These are phyloP conservation scores for Mucor plumbeus DNA, from an alignment of 371 early-diverging fungal species.

Conservation along the genomic window DNA sequence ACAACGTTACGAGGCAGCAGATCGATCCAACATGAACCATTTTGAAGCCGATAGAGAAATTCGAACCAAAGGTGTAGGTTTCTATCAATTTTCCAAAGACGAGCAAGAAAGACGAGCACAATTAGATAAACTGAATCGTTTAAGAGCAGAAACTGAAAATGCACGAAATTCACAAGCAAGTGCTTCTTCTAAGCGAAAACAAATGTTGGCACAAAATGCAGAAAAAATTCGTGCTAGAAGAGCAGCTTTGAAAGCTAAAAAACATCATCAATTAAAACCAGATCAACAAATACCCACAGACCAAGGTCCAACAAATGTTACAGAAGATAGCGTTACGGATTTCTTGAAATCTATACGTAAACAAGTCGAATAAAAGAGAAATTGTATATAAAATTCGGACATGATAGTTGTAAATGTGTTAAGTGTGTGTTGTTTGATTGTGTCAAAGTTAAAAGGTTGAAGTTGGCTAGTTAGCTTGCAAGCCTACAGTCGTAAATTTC, in stretches of 20 bases:
- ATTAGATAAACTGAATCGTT: conserved; percentile 62
- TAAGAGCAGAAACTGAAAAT: conserved; percentile 63
- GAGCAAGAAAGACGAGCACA: conserved; percentile 72
- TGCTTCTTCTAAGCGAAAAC: conserved; percentile 56
- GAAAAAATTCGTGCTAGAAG: conserved; percentile 47
- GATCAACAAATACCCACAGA: conserved; percentile 13
- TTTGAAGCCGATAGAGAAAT: conserved; percentile 67
- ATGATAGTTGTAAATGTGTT: no score
- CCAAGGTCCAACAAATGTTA: conserved; percentile 14
- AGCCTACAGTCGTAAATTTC: no score
- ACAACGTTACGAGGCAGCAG: conserved; percentile 27
- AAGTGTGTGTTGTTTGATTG: no score
- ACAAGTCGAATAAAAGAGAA: conserved; percentile 22
- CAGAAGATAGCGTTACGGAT: conserved; percentile 38
- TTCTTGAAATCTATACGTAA: conserved; percentile 40
- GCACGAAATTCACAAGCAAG: conserved; percentile 42
- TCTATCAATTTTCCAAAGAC: conserved; percentile 73
- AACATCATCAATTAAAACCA: conserved; percentile 24
- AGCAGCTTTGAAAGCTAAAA: conserved; percentile 40
- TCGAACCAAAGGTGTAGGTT: conserved; percentile 77
- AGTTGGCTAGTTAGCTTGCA: no score
- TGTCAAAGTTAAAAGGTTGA: no score
- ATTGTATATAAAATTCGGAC: no score
- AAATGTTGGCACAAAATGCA: conserved; percentile 53
- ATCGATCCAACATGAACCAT: conserved; percentile 42